Conservation (phyloP, 495 filamentous ascomycete genomes). For the Friedmanniomyces endolithicus region DNA sequence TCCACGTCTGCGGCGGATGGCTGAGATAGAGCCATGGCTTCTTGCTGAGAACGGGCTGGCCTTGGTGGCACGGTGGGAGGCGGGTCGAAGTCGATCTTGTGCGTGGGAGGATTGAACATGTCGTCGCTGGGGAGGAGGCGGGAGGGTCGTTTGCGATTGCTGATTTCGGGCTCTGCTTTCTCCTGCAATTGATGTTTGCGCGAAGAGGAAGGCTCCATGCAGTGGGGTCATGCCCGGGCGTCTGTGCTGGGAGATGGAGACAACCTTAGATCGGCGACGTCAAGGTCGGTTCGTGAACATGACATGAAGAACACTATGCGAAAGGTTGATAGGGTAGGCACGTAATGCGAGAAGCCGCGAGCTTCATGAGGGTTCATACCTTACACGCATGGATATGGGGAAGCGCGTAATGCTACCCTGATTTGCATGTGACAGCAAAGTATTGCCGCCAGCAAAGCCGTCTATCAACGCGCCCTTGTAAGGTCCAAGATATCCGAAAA, state of each 20-base stretch:
- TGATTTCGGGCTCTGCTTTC: background rate
- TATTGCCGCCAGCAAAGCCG: background rate
- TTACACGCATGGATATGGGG: too few species aligned
- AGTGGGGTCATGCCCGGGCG: too few species aligned
- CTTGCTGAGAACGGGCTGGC: constrained; percentile 7
- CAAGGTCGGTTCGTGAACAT: too few species aligned
- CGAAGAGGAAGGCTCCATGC: too few species aligned
- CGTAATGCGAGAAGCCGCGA: too few species aligned
- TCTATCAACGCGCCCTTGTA: background rate
- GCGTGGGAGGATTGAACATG: constrained; percentile 3
- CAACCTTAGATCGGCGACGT: too few species aligned
- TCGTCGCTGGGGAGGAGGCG: background rate
- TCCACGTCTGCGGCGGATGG: constrained; percentile 2
- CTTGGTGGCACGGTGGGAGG: constrained; percentile 1
- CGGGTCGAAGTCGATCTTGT: background rate
- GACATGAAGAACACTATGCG: too few species aligned
- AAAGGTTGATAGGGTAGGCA: too few species aligned
- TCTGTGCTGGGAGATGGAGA: too few species aligned
- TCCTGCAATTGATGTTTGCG: background rate
- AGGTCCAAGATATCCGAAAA: background rate
- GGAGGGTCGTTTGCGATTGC: background rate
- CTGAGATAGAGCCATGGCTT: constrained; percentile 6
- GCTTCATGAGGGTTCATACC: too few species aligned
- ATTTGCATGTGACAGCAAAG: background rate
- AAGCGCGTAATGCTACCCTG: background rate